phyloP scores from a whole-genome alignment of 2,329 filamentous ascomycete genomes.

The Coccinonectria pachysandricola region DNA sequence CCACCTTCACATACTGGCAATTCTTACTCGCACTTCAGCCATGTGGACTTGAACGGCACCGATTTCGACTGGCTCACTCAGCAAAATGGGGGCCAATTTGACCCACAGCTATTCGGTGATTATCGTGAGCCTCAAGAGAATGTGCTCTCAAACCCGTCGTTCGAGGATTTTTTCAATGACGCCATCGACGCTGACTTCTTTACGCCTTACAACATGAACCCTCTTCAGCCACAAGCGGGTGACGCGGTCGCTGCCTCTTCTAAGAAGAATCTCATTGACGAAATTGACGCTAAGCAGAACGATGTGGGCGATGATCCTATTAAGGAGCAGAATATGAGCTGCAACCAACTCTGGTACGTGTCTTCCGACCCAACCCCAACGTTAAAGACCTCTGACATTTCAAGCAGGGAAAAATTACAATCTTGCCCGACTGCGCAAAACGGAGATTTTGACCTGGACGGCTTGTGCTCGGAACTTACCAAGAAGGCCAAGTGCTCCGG shows the following conservation, averaged over 20 bases:
- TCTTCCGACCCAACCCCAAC: background rate
- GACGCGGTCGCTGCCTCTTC: conserved; percentile 8
- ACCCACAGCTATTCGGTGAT: conserved; percentile 82
- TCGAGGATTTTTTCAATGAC: conserved; percentile 66
- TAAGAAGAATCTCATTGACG: conserved; percentile 63
- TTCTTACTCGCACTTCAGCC: conserved; percentile 21
- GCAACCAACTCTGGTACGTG: conserved; percentile 86
- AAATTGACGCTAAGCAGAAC: conserved; percentile 68
- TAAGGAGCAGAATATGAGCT: conserved; percentile 55
- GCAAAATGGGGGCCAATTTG: conserved; percentile 78
- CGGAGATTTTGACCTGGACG: conserved; percentile 88
- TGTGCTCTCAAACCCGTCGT: conserved; percentile 56
- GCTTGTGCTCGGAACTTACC: conserved; percentile 82
- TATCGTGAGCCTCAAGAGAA: conserved; percentile 87
- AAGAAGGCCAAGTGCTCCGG: conserved; percentile 95
- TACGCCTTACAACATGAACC: conserved; percentile 65
- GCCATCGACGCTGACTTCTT: conserved; percentile 73
- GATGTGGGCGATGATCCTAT: conserved; percentile 56
- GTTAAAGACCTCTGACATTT: conserved; percentile 28
- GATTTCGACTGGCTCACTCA: conserved; percentile 66
- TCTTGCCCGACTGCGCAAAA: conserved; percentile 77
- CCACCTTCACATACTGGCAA: conserved; percentile 30
- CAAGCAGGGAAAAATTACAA: conserved; percentile 75
- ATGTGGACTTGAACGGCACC: conserved; percentile 34
- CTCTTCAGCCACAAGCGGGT: conserved; percentile 28